These are phyloP conservation scores for Penicillium ucsense DNA, from an alignment of 495 filamentous ascomycete species.

Conservation along the genomic window DNA sequence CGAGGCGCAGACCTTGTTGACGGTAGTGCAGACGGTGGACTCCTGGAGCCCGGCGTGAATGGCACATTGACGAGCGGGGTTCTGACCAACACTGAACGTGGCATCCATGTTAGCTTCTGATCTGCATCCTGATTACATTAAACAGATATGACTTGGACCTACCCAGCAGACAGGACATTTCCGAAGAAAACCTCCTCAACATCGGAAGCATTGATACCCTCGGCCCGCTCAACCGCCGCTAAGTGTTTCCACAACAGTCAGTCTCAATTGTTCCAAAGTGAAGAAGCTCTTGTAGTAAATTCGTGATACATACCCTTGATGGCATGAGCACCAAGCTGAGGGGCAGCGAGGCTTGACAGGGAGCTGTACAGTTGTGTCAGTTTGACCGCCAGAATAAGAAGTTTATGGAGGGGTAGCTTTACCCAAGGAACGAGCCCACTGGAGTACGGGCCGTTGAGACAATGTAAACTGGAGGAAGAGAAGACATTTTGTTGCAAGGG, in stretches of 20 bases:
- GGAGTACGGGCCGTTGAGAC: constrained; percentile 86
- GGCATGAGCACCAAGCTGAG: constrained; percentile 78
- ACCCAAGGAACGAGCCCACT: constrained; percentile 90
- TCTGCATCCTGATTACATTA: background rate
- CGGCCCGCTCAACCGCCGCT: constrained; percentile 80
- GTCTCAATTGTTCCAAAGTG: background rate
- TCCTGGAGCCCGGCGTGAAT: constrained; percentile 75
- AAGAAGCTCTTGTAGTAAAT: no score
- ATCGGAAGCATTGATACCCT: constrained; percentile 71
- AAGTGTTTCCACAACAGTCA: constrained; percentile 6
- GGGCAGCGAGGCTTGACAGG: constrained; percentile 74
- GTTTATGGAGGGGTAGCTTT: constrained; percentile 4
- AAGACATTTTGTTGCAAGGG: constrained; percentile 27
- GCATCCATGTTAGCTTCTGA: constrained; percentile 2
- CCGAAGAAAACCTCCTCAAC: constrained; percentile 96
- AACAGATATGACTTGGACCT: constrained; percentile 14
- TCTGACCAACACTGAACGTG: constrained; percentile 73
- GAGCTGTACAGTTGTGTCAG: constrained; percentile 42
- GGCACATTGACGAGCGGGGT: constrained; percentile 89
- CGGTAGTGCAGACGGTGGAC: constrained; percentile 73
- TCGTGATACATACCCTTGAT: constrained; percentile 62
- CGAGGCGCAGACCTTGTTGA: constrained; percentile 99
- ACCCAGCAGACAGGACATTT: constrained; percentile 96
- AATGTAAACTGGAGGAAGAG: constrained; percentile 83
- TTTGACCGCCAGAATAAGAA: constrained; percentile 10